phyloP scores from a whole-genome alignment of 2,329 filamentous ascomycete genomes.

The Achaetomium macrosporum region DNA sequence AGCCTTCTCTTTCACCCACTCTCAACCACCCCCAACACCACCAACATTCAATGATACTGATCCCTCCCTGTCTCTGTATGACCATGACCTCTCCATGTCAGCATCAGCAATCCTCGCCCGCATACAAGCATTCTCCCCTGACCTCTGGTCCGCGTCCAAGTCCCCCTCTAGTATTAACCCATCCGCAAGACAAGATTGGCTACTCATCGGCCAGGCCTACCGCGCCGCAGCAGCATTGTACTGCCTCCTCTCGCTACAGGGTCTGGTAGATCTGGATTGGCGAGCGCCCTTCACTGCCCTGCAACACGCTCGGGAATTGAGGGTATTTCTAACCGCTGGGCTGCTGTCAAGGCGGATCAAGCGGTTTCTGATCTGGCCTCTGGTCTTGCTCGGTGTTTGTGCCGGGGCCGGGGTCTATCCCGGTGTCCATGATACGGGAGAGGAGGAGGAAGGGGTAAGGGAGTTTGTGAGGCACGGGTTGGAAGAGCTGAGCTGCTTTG shows the following conservation, averaged over 20 bases:
- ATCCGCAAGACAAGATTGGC: conserved; percentile 24
- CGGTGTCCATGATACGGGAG: not conserved
- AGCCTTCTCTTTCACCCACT: not conserved
- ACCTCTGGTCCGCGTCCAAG: conserved; percentile 27
- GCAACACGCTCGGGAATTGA: conserved; percentile 4
- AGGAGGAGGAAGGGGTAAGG: not conserved
- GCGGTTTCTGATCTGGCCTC: conserved; percentile 31
- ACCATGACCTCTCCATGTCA: too few species aligned
- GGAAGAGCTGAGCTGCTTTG: conserved; percentile 24
- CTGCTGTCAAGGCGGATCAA: conserved; percentile 19
- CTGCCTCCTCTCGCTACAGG: conserved; percentile 34
- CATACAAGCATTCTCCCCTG: conserved; percentile 28
- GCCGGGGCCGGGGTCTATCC: conserved; percentile 14
- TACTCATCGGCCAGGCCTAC: conserved; percentile 28
- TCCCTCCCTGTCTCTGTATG: too few species aligned
- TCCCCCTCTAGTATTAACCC: conserved; percentile 20
- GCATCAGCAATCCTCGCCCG: conserved; percentile 20
- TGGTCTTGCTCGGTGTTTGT: conserved; percentile 32
- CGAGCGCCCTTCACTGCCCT: conserved; percentile 24
- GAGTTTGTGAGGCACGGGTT: conserved; percentile 28
- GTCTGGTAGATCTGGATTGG: conserved; percentile 11
- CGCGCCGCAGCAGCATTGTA: conserved; percentile 31
- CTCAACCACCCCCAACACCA: not conserved
- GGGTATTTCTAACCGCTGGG: conserved; percentile 19
- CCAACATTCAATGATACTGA: not conserved